Percentiles rank a stretch among this genome's conserved stretches.
Evolutionary conservation across 2,329 filamentous ascomycete species (phyloP).

Genomic region (Colletotrichum gloeosporioides): DNA sequence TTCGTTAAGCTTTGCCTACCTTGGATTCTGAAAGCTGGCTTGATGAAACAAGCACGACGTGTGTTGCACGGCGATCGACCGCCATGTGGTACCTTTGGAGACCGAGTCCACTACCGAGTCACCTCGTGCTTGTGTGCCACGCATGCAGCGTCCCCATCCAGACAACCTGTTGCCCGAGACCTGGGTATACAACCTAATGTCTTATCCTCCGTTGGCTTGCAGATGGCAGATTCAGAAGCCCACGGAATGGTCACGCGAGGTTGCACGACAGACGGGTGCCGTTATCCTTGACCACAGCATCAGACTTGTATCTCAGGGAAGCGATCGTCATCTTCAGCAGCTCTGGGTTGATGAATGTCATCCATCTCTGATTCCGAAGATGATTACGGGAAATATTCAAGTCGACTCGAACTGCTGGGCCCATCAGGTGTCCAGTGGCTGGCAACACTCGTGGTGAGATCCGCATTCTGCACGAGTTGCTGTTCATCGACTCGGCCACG

Average conservation of each 20-base stretch:
- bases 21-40: conserved; percentile 34
- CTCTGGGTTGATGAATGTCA: neutral
- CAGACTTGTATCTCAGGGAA: neutral
- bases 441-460: neutral
- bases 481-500: neutral
- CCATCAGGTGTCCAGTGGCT: neutral
- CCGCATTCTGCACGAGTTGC: neutral
- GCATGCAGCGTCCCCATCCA: neutral
- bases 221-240: neutral
- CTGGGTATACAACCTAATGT: neutral
- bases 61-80: neutral
- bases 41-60: neutral
- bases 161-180: neutral
- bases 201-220: neutral
- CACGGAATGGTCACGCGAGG: conserved; percentile 11
- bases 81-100: neutral
- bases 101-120: neutral
- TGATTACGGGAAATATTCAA: neutral
- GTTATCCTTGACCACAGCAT: neutral
- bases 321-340: neutral
- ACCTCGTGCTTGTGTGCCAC: neutral
- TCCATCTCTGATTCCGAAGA: neutral
- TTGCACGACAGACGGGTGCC: neutral
- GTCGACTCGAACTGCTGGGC: neutral
- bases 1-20: conserved; percentile 45